phyloP scores from a whole-genome alignment of 305 asterid genomes.

The Withania somnifera region DNA sequence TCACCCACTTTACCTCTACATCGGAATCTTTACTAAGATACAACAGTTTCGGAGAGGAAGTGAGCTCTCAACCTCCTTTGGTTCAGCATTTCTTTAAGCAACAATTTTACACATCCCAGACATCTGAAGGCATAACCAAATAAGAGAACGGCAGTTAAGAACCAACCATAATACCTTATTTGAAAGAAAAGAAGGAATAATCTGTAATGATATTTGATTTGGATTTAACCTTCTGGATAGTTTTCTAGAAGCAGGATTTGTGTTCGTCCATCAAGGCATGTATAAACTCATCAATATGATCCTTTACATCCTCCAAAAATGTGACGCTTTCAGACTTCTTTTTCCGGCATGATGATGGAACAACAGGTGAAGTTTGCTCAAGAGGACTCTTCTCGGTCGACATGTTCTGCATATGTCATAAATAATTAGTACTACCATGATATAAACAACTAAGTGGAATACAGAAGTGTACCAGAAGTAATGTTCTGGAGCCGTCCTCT shows the following conservation, averaged over 20 bases:
- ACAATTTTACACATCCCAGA: constrained; percentile 20
- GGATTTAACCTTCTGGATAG: constrained; percentile 6
- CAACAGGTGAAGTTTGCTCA: constrained; percentile 3
- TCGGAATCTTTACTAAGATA: not conserved
- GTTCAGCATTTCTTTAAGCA: constrained; percentile 13
- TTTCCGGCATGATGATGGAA: constrained; percentile 17
- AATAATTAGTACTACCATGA: not conserved
- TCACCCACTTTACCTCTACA: not conserved
- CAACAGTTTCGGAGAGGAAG: constrained; percentile 9
- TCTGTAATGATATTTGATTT: not conserved
- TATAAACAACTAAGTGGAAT: not conserved
- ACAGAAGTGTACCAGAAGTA: not conserved
- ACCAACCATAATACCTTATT: not conserved
- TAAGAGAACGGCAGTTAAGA: not conserved
- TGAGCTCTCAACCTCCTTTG: constrained; percentile 12
- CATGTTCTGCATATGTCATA: constrained; percentile 3
- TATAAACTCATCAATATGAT: constrained; percentile 17
- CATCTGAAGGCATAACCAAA: constrained; percentile 10
- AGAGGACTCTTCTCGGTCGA: constrained; percentile 7
- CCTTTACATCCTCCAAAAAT: constrained; percentile 17
- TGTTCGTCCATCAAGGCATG: constrained; percentile 22
- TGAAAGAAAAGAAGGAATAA: not conserved
- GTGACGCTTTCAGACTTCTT: constrained; percentile 13
- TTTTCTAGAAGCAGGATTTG: constrained; percentile 14
- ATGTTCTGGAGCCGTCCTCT: not conserved